Conservation (phyloP, 331 rosid genomes). For the Arachis monticola region DNA sequence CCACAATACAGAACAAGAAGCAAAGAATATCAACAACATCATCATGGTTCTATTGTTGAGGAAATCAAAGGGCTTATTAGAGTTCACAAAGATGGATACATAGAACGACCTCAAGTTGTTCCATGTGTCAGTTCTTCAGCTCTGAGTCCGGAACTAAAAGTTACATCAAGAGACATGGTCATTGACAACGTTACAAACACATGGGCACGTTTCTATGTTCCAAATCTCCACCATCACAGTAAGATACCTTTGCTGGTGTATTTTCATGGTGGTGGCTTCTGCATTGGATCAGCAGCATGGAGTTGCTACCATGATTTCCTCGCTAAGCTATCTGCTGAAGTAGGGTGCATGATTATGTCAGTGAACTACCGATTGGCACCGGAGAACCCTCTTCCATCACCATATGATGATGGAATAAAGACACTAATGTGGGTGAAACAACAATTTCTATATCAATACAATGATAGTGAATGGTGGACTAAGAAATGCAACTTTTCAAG, state of each 20-base stretch:
- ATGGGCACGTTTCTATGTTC: constrained; percentile 89
- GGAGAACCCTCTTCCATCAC: constrained; percentile 85
- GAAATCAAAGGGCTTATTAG: constrained; percentile 77
- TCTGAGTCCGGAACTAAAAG: constrained; percentile 49
- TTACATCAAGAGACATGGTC: constrained; percentile 60
- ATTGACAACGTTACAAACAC: constrained; percentile 58
- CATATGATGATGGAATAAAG: constrained; percentile 79
- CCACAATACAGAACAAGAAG: constrained; percentile 34
- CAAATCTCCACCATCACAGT: constrained; percentile 37
- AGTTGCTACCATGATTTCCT: constrained; percentile 79
- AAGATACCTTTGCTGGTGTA: constrained; percentile 70
- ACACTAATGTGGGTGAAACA: constrained; percentile 68
- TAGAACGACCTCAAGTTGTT: constrained; percentile 68
- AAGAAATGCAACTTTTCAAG: constrained; percentile 56
- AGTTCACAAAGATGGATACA: constrained; percentile 68
- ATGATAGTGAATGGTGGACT: constrained; percentile 58
- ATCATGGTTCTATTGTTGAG: constrained; percentile 51
- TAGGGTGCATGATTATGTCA: constrained; percentile 68
- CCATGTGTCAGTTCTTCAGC: constrained; percentile 55
- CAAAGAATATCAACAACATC: constrained; percentile 34
- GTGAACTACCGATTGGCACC: constrained; percentile 84
- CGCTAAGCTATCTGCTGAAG: constrained; percentile 52
- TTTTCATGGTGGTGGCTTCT: constrained; percentile 95
- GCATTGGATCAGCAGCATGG: constrained; percentile 91
- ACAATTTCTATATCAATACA: constrained; percentile 35